Percentiles rank a stretch among this genome's conserved stretches.
Conservation (phyloP, 176 grass and related monocot genomes). For the Zea luxurians region DNA sequence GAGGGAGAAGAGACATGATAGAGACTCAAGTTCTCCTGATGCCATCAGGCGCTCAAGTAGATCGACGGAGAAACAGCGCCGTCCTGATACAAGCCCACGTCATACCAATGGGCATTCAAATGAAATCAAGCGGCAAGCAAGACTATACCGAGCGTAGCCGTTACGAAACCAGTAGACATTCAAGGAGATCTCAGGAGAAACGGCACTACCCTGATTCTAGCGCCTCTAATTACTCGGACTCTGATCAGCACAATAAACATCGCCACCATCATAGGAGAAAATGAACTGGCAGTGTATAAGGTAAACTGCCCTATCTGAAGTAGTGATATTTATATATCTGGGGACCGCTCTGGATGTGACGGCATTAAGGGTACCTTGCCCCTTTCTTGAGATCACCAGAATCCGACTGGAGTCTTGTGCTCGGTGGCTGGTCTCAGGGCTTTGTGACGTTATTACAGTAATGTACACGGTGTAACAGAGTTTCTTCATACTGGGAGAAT, state of each 20-base stretch:
- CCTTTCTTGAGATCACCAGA: not conserved
- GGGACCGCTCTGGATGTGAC: not conserved
- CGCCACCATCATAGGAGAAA: conserved; percentile 38
- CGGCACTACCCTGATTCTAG: conserved; percentile 26
- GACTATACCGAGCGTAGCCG: not conserved
- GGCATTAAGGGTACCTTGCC: conserved; percentile 7
- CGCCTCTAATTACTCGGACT: conserved; percentile 37
- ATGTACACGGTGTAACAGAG: conserved; percentile 1
- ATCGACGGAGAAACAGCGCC: not conserved
- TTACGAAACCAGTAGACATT: conserved; percentile 28
- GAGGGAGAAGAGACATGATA: conserved; percentile 18
- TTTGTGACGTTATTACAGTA: not conserved
- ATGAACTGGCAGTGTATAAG: not conserved
- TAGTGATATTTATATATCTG: not conserved
- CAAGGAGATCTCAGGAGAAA: conserved; percentile 42
- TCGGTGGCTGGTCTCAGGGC: not conserved
- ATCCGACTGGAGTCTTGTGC: not conserved
- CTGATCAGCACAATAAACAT: conserved; percentile 20
- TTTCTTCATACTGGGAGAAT: not conserved
- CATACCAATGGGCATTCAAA: not conserved
- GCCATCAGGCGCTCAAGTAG: conserved; percentile 6
- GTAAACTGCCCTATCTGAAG: not conserved
- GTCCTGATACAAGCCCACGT: not conserved
- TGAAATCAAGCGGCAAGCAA: conserved; percentile 1
- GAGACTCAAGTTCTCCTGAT: conserved; percentile 16